Conservation (phyloP, 495 filamentous ascomycete species). For the Talaromyces stipitatus region DNA sequence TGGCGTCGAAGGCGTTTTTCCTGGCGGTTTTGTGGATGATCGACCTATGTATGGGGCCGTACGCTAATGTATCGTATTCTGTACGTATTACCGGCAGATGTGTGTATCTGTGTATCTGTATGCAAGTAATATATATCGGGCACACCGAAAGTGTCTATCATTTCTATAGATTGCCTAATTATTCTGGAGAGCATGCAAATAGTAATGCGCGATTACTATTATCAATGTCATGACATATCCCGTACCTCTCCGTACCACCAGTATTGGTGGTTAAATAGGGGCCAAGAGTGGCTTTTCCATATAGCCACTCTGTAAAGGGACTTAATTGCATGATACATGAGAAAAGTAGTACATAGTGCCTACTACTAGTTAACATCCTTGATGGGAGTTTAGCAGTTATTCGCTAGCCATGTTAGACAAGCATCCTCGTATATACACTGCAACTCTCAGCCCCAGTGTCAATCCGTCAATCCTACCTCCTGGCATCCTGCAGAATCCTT, state of each 20-base stretch:
- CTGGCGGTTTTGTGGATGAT: background rate
- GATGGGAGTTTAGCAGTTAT: background rate
- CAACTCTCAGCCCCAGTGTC: background rate
- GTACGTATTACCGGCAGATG: background rate
- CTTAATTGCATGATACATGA: background rate
- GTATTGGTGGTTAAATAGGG: background rate
- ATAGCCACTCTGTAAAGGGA: background rate
- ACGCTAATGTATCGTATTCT: background rate
- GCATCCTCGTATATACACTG: background rate
- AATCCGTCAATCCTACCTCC: background rate
- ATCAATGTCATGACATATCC: background rate
- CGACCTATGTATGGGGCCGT: background rate
- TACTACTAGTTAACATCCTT: background rate
- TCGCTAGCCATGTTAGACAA: background rate
- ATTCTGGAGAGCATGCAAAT: background rate
- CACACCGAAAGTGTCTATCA: background rate
- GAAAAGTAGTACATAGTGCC: too few species aligned
- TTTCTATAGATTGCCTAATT: background rate
- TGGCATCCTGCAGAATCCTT: background rate
- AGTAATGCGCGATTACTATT: background rate
- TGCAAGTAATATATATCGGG: background rate
- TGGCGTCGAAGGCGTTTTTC: constrained; percentile 1
- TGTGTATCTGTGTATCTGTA: background rate
- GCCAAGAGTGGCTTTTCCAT: background rate
- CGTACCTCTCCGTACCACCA: background rate